Conservation (phyloP, 495 filamentous ascomycete genomes). For the Penicillium bialowiezense region DNA sequence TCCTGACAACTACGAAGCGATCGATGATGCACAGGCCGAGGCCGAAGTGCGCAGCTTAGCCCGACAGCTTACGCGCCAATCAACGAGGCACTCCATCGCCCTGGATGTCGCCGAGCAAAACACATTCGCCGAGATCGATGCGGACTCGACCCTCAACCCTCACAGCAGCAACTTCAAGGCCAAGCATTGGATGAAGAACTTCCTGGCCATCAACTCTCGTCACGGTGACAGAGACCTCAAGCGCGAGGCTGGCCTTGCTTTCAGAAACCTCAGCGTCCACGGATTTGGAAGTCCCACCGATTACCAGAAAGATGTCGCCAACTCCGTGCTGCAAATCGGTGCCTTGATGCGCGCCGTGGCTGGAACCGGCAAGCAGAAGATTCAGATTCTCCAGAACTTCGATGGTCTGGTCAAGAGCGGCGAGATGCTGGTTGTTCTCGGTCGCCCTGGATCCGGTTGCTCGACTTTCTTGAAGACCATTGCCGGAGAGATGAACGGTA, state of each 20-base stretch:
- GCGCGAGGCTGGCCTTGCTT: constrained; percentile 45
- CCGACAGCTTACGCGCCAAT: constrained; percentile 46
- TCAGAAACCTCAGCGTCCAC: constrained; percentile 68
- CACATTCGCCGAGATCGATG: constrained; percentile 39
- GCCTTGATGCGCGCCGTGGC: constrained; percentile 41
- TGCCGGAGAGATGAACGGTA: constrained; percentile 69
- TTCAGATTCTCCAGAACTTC: constrained; percentile 69
- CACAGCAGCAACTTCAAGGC: constrained; percentile 46
- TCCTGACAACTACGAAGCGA: constrained; percentile 9
- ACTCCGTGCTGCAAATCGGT: constrained; percentile 58
- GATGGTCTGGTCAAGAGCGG: constrained; percentile 71
- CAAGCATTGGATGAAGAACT: constrained; percentile 51
- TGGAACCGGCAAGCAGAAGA: constrained; percentile 52
- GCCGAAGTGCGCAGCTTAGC: constrained; percentile 44
- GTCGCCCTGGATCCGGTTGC: constrained; percentile 69
- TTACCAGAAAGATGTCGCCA: constrained; percentile 78
- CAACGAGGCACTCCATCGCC: constrained; percentile 32
- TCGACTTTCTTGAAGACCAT: constrained; percentile 74
- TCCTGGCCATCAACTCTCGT: constrained; percentile 45
- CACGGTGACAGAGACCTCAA: constrained; percentile 46
- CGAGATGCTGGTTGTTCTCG: constrained; percentile 80
- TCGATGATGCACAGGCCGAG: constrained; percentile 33
- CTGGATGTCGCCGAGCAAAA: constrained; percentile 33
- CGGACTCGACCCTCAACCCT: constrained; percentile 47
- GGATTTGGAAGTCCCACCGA: constrained; percentile 75